A percentile compares a stretch with the other conserved stretches of the same genome.
Conservation (phyloP, 805 yeast genomes). For the Lachancea kluyveri region DNA sequence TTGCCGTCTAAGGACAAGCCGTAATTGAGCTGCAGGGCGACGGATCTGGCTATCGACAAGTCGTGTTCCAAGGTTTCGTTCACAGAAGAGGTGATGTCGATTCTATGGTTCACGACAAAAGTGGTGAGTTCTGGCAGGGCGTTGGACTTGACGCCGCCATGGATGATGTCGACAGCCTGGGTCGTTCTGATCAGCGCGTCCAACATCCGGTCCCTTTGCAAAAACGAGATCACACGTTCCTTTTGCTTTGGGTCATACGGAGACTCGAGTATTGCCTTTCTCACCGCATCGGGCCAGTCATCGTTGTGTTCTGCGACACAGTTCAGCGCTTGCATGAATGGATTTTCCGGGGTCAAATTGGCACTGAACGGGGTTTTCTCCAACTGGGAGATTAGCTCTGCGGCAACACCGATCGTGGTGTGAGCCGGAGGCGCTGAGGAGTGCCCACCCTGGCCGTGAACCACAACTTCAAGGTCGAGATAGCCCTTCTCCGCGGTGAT, state of each 20-base stretch:
- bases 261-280: conserved; percentile 30
- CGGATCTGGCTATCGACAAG: conserved; percentile 27
- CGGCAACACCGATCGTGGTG: conserved; percentile 68
- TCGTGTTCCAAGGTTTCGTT: conserved; percentile 37
- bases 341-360: conserved; percentile 44
- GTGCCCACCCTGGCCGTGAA: conserved; percentile 71
- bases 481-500: conserved; percentile 61
- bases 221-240: conserved; percentile 26
- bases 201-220: conserved; percentile 10
- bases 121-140: conserved; percentile 63
- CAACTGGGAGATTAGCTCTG: conserved; percentile 48
- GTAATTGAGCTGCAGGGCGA: conserved; percentile 43
- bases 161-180: conserved; percentile 59
- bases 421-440: conserved; percentile 78
- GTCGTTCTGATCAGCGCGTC: conserved; percentile 50
- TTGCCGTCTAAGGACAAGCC: conserved; percentile 34
- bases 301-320: conserved; percentile 52
- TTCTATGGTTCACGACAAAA: conserved; percentile 55
- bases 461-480: conserved; percentile 43
- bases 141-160: conserved; percentile 70
- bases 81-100: conserved; percentile 50
- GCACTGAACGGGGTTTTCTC: conserved; percentile 45
- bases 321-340: conserved; percentile 48
- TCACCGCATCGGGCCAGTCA: conserved; percentile 15
- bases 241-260: conserved; percentile 33